phyloP scores from a whole-genome alignment of 495 filamentous ascomycete genomes.

The Aspergillus panamensis region DNA sequence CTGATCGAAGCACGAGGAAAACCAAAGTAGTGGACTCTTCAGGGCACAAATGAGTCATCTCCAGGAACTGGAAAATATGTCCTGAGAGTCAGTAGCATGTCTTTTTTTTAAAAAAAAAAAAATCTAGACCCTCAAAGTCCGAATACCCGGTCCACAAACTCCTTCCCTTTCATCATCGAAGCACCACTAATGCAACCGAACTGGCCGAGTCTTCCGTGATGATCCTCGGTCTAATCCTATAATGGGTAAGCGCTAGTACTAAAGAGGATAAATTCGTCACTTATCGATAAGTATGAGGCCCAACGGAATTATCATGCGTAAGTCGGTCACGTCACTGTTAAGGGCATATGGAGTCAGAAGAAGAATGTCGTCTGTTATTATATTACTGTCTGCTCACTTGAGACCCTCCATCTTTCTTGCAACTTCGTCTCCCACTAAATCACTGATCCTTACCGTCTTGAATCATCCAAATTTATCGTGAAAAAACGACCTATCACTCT shows the following conservation, averaged over 20 bases:
- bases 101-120: too few species aligned
- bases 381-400: not conserved
- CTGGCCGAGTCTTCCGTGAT: conserved; percentile 18
- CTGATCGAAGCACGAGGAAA: conserved; percentile 1
- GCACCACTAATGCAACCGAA: conserved; percentile 22
- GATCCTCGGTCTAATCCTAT: conserved; percentile 17
- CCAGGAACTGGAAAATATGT: not conserved
- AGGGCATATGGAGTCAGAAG: not conserved
- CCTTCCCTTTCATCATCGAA: conserved; percentile 18
- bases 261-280: conserved; percentile 1
- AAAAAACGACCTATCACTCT: conserved; percentile 4
- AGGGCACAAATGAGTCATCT: not conserved
- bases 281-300: conserved; percentile 24
- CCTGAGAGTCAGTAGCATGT: not conserved
- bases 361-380: not conserved
- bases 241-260: conserved; percentile 3
- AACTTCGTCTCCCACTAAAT: not conserved
- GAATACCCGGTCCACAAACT: not conserved
- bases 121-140: conserved; percentile 9
- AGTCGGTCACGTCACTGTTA: conserved; percentile 39
- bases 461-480: not conserved
- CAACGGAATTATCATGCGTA: conserved; percentile 24
- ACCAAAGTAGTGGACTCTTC: not conserved
- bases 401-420: not conserved
- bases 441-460: not conserved